These are phyloP conservation scores for Phytophthora europaea DNA, from an alignment of 352 stramenopile genomes.

Conservation along the genomic window DNA sequence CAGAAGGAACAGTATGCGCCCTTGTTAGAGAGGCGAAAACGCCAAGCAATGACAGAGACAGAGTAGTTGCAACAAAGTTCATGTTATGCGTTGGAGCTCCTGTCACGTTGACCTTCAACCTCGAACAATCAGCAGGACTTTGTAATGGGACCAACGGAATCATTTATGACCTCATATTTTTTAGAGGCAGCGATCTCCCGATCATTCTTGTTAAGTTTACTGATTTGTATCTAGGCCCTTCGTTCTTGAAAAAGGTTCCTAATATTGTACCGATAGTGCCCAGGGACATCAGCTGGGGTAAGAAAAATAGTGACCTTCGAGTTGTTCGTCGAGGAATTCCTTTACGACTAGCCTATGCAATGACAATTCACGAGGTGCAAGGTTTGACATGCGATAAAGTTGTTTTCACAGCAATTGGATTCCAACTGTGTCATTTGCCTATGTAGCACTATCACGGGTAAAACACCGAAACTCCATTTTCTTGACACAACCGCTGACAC, in stretches of 20 bases:
- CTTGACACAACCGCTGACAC: background rate
- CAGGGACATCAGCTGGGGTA: constrained; percentile 1
- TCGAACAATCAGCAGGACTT: too few species aligned
- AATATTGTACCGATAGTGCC: constrained; percentile 1
- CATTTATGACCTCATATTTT: background rate
- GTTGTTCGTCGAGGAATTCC: constrained; percentile 2
- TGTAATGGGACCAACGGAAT: background rate
- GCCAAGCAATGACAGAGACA: too few species aligned
- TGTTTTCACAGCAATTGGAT: constrained; percentile 6
- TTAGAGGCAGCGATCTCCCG: background rate
- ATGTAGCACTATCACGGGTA: background rate
- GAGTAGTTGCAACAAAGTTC: too few species aligned
- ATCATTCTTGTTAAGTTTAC: background rate
- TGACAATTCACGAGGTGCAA: constrained; percentile 18
- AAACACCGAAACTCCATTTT: background rate
- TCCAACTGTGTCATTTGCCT: background rate
- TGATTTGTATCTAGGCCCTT: background rate
- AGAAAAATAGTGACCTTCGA: background rate
- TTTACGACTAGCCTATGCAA: constrained; percentile 13
- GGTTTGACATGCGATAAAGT: constrained; percentile 1
- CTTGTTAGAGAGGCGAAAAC: too few species aligned
- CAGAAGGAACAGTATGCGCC: too few species aligned
- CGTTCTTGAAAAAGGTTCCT: background rate
- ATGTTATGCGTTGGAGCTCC: too few species aligned
- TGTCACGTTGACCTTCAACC: too few species aligned